These are phyloP conservation scores for Senna tora DNA, from an alignment of 306 rosid species.

Conservation along the genomic window DNA sequence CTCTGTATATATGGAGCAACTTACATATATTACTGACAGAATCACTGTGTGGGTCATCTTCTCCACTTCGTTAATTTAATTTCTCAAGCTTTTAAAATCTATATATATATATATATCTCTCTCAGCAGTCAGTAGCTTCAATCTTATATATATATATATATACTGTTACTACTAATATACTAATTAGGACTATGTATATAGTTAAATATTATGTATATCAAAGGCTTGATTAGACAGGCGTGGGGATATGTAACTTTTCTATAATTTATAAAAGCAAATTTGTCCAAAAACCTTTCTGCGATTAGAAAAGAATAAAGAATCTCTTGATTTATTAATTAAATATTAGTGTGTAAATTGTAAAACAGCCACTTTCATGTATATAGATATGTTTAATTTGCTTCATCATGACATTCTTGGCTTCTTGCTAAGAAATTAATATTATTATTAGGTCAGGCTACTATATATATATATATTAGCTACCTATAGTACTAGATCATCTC, in stretches of 20 bases:
- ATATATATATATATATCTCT: conserved; percentile 3
- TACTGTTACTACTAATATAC: too few species aligned
- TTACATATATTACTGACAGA: conserved; percentile 40
- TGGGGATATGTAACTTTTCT: conserved; percentile 46
- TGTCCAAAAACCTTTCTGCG: conserved; percentile 25
- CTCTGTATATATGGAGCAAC: conserved; percentile 33
- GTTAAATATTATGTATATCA: too few species aligned
- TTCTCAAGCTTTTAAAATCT: conserved; percentile 10
- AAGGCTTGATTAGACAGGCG: conserved; percentile 49
- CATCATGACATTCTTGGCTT: conserved; percentile 13
- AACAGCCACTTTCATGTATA: not conserved
- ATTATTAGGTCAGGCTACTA: conserved; percentile 31
- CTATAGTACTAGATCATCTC: conserved; percentile 9
- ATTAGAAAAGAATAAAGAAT: conserved; percentile 30
- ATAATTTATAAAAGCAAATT: conserved; percentile 39
- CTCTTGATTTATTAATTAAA: not conserved
- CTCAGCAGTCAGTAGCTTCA: not conserved
- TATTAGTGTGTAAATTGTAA: not conserved
- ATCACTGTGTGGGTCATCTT: conserved; percentile 54
- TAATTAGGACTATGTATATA: too few species aligned
- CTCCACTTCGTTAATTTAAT: conserved; percentile 38
- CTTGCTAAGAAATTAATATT: conserved; percentile 18
- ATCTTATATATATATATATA: too few species aligned
- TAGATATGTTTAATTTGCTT: not conserved
- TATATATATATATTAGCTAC: too few species aligned